Percentiles rank a stretch among this genome's conserved stretches.
Evolutionary conservation across 2,329 filamentous ascomycete genomes (phyloP).

Genomic region (Colletotrichum sp.): DNA sequence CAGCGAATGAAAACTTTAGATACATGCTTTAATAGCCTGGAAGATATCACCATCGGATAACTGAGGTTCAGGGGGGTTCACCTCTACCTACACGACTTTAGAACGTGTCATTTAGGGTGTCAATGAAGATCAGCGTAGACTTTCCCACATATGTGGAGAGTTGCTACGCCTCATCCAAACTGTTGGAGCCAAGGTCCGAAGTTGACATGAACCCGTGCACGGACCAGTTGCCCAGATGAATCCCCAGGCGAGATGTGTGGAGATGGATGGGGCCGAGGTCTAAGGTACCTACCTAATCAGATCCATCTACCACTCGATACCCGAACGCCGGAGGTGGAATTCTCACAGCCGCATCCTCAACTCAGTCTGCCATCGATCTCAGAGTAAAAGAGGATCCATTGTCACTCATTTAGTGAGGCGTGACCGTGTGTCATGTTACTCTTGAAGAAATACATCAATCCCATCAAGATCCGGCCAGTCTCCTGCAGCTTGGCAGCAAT

Average conservation of each 20-base stretch:
- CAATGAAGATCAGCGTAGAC: not conserved
- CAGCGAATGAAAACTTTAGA: constrained; percentile 37
- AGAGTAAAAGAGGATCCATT: not conserved
- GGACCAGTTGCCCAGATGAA: not conserved
- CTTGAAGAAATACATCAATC: not conserved
- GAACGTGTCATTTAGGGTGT: not conserved
- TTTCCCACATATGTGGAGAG: not conserved
- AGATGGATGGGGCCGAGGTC: not conserved
- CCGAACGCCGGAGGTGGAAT: not conserved
- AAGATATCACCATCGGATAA: not conserved
- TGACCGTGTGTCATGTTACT: not conserved
- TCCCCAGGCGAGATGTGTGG: not conserved
- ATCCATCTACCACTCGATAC: not conserved
- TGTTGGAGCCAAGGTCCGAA: not conserved
- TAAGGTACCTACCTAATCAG: no score
- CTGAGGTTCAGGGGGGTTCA: not conserved
- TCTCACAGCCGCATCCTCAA: not conserved
- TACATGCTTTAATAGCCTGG: constrained; percentile 47
- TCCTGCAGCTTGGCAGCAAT: not conserved
- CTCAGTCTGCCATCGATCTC: not conserved
- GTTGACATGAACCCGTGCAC: not conserved
- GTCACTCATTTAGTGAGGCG: not conserved
- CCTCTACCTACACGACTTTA: not conserved
- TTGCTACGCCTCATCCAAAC: not conserved
- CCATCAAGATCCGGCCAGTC: not conserved